Percentiles rank a stretch among this genome's conserved stretches.
Conservation (phyloP, 202 grass and related monocot genomes). For the Saccharum hybrid region DNA sequence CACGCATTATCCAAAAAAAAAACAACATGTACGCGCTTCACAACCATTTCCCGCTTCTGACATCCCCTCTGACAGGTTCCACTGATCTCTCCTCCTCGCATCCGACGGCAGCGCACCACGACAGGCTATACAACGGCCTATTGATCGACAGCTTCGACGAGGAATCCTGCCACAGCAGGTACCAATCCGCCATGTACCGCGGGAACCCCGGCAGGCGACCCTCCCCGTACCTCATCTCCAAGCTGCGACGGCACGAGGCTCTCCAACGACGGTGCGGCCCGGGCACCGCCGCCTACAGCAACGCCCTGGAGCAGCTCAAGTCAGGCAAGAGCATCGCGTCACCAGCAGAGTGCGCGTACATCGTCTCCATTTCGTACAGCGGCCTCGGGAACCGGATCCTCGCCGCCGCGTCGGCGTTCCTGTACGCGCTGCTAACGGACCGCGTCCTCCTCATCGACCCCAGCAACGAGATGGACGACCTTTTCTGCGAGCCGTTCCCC, state of each 20-base stretch:
- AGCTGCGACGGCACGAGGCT: slow-evolving; percentile 53
- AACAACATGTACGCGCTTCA: too few relatives aligned
- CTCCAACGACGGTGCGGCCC: slow-evolving; percentile 54
- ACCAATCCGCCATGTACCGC: slow-evolving; percentile 46
- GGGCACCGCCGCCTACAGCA: slow-evolving; percentile 45
- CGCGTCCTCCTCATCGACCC: slow-evolving; percentile 50
- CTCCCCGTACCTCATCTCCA: slow-evolving; percentile 55
- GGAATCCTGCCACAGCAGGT: slow-evolving; percentile 52
- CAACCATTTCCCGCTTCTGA: background rate
- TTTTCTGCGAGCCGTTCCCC: slow-evolving; percentile 79
- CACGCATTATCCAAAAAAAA: too few relatives aligned
- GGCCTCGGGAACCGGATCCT: slow-evolving; percentile 53
- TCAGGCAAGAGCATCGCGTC: slow-evolving; percentile 40
- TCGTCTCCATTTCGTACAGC: slow-evolving; percentile 24
- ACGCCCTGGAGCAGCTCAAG: slow-evolving; percentile 49
- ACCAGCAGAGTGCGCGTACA: slow-evolving; percentile 35
- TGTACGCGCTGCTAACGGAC: slow-evolving; percentile 50
- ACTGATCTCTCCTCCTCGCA: background rate
- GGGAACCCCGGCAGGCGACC: slow-evolving; percentile 24
- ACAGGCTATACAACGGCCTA: slow-evolving; percentile 54
- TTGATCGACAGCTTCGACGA: slow-evolving; percentile 42
- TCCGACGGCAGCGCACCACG: background rate
- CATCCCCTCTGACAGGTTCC: background rate
- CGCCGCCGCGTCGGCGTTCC: slow-evolving; percentile 49
- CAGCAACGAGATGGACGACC: slow-evolving; percentile 22